Evolutionary conservation across 2,329 filamentous ascomycete genomes (phyloP), one percentile per base, ranked within the genome.

Genomic region (Aulographum hederae): DNA sequence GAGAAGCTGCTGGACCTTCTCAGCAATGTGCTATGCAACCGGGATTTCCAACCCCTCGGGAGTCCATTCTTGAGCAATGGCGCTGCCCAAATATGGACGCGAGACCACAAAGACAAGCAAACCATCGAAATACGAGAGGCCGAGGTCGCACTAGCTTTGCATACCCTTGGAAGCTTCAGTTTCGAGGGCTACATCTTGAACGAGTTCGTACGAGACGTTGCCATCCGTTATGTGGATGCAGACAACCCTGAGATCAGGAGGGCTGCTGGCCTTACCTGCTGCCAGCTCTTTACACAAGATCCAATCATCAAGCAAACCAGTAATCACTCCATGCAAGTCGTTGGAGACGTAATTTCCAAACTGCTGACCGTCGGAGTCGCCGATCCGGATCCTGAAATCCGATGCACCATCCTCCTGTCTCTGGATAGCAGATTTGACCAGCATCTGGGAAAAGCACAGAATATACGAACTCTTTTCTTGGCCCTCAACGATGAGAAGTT

Each of bases 291-390:
- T 47, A 80, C 95, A 28, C 76, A 82, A 43, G 91, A 99, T 49
- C 89, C 89, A 0, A 95, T 98, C 41, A 84, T 98, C 45, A 89
- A 93, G 45, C 89, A 99, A 56, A 94, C 86, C 5, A 95, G 89
- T 50, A 81, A 86, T 41, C 89, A 98, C 51, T 86, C 89, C 1
- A 80, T 95, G 26, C 84, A 94, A 50, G 89, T 98, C 18, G 91
- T 99, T 28, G 81, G 86, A 34, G 89, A 98, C 50, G 89, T 99
- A 19, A 93, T 99, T 36, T 85, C 95, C 55, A 94, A 89, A 48
- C 69, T 99, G 1, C 63, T 98, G 38, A 94, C 86, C 1, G 85
- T 95, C 25, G 86, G 84, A 31, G 81, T 98, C 18, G 89, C 86
- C 11, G 89, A 99, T 47, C 74, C 60, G 10, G 82, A 94, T 42